These are phyloP conservation scores for Penicillium paneum DNA, from an alignment of 2,329 filamentous ascomycete genomes.

Conservation along the genomic window DNA sequence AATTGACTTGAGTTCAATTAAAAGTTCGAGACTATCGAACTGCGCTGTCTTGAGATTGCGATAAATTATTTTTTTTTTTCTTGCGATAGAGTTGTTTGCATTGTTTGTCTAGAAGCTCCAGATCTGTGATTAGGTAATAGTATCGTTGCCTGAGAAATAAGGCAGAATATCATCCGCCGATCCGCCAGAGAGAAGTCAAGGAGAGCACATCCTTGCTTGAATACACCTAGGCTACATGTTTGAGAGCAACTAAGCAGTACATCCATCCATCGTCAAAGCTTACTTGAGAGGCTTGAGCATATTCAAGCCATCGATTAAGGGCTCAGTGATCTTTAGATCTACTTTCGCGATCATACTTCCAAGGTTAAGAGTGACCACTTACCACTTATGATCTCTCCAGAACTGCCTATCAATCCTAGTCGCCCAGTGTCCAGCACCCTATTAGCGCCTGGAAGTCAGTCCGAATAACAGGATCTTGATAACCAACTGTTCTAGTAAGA, in stretches of 20 bases:
- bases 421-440: not conserved
- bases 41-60: conserved; percentile 15
- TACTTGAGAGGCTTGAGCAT: not conserved
- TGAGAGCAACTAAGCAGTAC: not conserved
- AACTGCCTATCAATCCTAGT: too few relatives aligned
- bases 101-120: conserved; percentile 15
- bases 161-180: not conserved
- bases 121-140: not conserved
- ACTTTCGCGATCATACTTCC: not conserved
- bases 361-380: not conserved
- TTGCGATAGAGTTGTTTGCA: conserved; percentile 23
- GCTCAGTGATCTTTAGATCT: too few relatives aligned
- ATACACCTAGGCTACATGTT: not conserved
- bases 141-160: not conserved
- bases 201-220: not conserved
- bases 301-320: not conserved
- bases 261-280: not conserved
- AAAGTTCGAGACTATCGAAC: conserved; percentile 2
- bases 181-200: not conserved
- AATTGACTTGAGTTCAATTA: not conserved
- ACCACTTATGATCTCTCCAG: not conserved
- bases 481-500: not conserved
- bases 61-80: conserved; percentile 30
- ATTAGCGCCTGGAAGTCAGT: not conserved
- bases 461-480: not conserved